Evolutionary conservation across 75 land plant species (phyloP).

Genomic region (Sequoia sempervirens): DNA sequence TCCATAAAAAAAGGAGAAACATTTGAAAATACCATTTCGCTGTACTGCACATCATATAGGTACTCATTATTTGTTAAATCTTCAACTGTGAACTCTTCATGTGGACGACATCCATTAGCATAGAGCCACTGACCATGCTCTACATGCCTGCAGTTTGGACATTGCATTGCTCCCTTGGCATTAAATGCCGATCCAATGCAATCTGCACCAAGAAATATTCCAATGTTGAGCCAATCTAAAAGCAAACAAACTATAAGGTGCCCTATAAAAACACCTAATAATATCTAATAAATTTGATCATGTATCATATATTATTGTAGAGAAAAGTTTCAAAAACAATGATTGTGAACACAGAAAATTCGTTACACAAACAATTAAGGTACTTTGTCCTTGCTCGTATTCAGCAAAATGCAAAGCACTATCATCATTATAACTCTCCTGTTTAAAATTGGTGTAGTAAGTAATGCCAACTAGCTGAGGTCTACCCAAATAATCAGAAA

Average conservation of each 20-base stretch:
- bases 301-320: neutral
- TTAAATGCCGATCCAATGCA: constrained; percentile 93
- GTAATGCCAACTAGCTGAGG: neutral
- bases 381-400: neutral
- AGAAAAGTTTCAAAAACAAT: neutral
- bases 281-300: neutral
- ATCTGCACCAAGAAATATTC: constrained; percentile 39
- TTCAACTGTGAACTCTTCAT: constrained; percentile 54
- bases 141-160: constrained; percentile 80
- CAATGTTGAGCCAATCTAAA: neutral
- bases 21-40: constrained; percentile 44
- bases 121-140: constrained; percentile 89
- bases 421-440: neutral
- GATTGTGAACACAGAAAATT: neutral
- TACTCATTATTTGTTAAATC: constrained; percentile 61
- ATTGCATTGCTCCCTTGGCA: constrained; percentile 80
- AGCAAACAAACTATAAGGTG: neutral
- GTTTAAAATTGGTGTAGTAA: neutral
- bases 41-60: constrained; percentile 47
- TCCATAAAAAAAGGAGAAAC: neutral
- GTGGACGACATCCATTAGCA: constrained; percentile 51
- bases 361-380: neutral
- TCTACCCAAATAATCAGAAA: neutral
- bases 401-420: neutral
- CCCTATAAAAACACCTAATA: neutral